A percentile compares a stretch with the other conserved stretches of the same genome.
Evolutionary conservation across 805 yeast genomes (phyloP).

Genomic region (Sugiyamaella lignohabitans): DNA sequence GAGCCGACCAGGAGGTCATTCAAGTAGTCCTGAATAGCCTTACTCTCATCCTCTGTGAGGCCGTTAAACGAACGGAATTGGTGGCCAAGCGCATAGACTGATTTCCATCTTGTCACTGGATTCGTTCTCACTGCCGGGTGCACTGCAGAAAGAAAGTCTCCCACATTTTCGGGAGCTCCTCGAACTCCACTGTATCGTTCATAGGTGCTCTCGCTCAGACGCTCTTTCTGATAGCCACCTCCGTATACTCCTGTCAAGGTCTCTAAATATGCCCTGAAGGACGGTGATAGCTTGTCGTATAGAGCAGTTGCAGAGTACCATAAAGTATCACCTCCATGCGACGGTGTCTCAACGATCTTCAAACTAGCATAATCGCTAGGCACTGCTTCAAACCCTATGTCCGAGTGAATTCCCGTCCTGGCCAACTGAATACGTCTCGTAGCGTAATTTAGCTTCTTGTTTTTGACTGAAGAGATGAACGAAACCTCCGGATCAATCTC

Average conservation of each 20-base stretch:
- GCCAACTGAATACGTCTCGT: background rate
- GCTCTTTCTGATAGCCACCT: conserved; percentile 32
- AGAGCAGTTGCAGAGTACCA: conserved; percentile 48
- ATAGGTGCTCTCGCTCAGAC: conserved; percentile 46
- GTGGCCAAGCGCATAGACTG: conserved; percentile 47
- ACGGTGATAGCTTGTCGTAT: conserved; percentile 39
- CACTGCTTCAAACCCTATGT: conserved; percentile 67
- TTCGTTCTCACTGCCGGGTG: conserved; percentile 61
- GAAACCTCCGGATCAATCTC: conserved; percentile 28
- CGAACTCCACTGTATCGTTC: conserved; percentile 12
- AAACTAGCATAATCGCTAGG: conserved; percentile 67
- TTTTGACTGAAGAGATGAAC: conserved; percentile 20
- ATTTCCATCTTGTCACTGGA: conserved; percentile 61
- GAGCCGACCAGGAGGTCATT: conserved; percentile 44
- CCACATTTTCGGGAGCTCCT: conserved; percentile 27
- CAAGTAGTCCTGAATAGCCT: conserved; percentile 41
- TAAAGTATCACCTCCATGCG: conserved; percentile 46
- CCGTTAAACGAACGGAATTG: conserved; percentile 48
- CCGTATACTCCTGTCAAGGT: conserved; percentile 27
- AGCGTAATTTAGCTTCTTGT: conserved; percentile 16
- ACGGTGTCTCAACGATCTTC: conserved; percentile 52
- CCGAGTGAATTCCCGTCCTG: conserved; percentile 54
- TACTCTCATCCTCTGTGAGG: conserved; percentile 45
- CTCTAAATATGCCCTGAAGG: conserved; percentile 40
- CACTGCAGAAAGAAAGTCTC: conserved; percentile 21